Percentiles rank a stretch among this genome's conserved stretches.
Evolutionary conservation across 495 filamentous ascomycete species (phyloP).

Genomic region (Pyrenula aspistea): DNA sequence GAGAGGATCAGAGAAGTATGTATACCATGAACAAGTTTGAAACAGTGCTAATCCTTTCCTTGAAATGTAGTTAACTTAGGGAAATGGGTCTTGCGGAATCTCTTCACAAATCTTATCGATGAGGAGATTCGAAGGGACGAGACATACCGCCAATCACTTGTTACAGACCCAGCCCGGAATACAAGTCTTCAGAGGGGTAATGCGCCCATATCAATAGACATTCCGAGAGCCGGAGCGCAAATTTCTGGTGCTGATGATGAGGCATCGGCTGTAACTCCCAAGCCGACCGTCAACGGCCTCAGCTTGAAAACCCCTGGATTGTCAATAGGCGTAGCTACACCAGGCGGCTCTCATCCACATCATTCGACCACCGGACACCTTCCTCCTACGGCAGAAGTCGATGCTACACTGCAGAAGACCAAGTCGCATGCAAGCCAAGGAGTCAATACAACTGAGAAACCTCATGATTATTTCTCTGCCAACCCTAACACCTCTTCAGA

Average conservation of each 20-base stretch:
- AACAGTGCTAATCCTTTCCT: background rate
- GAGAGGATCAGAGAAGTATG: constrained; percentile 91
- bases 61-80: constrained; percentile 72
- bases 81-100: constrained; percentile 90
- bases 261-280: constrained; percentile 46
- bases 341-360: constrained; percentile 16
- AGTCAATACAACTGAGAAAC: constrained; percentile 33
- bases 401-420: constrained; percentile 24
- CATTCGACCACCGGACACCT: constrained; percentile 15
- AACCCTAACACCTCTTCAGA: constrained; percentile 15
- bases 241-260: constrained; percentile 36
- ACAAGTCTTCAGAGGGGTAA: constrained; percentile 38
- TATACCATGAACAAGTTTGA: background rate
- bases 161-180: constrained; percentile 46
- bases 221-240: constrained; percentile 39
- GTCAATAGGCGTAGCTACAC: constrained; percentile 69
- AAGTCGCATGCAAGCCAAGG: constrained; percentile 28
- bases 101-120: constrained; percentile 81
- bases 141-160: constrained; percentile 52
- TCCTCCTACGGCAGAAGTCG: constrained; percentile 39
- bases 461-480: constrained; percentile 56
- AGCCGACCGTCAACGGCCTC: constrained; percentile 38
- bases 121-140: constrained; percentile 79
- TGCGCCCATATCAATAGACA: constrained; percentile 53
- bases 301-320: constrained; percentile 50